Base-by-base conservation (phyloP, 106 monocot species). In the Allium fistulosum region DNA sequence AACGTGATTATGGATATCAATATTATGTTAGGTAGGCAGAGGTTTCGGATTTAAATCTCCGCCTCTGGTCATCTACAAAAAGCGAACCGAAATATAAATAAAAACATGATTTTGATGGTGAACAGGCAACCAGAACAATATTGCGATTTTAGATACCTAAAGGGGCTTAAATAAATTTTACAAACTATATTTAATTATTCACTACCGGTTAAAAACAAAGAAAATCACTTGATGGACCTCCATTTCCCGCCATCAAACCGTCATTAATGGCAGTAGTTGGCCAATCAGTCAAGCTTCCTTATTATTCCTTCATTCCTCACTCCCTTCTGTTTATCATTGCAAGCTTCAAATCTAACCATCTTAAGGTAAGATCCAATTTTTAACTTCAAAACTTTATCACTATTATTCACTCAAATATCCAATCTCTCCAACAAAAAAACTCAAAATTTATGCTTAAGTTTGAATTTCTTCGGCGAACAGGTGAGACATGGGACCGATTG, bases 401-500 rank as follows among this genome's bases (percentile, higher is more conserved):
- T 16, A 2, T 45, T 16, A 11, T 46, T 8, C 45, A 46, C 62
- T 46, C 53, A 55, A 7, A 9, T n/a, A 6, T 6, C 26, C 60
- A 0, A 61, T 8, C 2, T 4, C n/a, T 64, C n/a, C 15, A 55
- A 55, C 53, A 37, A 37, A 49, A 65, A 65, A 17, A 48, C 50
- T 10, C 17, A 16, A 17, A 17, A 8, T 10, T 65, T 65, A 49
- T 49, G 49, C 65, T 4, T 10, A 16, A 50, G 22, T 64, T 48
- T 47, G 7, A 17, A 7, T 17, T 50, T 9, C 18, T 49, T 49
- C 8, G 13, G 12, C 2, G 15, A 13, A 13, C 14, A 64, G 11
- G 47, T 52, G 9, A 55, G 53, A 8, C 58, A 82, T 82, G 86
- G 82, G 67, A 46, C 70, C 82, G n/a, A 82, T 61, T 64, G 86